Conservation (phyloP, 139 green algal species). For the Edaphochlamys debaryana region DNA sequence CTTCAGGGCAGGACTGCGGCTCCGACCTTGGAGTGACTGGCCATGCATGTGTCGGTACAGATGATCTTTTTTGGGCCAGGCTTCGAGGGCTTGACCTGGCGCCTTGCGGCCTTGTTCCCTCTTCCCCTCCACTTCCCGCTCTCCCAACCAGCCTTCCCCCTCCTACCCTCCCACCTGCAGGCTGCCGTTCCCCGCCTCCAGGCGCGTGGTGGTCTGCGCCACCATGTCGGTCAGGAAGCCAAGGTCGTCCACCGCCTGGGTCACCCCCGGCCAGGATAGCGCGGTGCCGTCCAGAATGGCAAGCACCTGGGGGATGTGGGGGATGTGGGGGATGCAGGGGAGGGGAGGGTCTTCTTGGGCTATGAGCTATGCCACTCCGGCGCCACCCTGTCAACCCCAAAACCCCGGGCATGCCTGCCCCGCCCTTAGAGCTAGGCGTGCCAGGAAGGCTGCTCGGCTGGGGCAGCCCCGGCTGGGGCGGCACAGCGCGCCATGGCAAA, state of each 20-base stretch:
- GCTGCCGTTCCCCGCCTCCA: slow-evolving; percentile 1
- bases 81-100: too few species aligned
- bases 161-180: slow-evolving; percentile 13
- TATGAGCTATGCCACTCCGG: not conserved
- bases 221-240: slow-evolving; percentile 52
- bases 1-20: too few species aligned
- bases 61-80: too few species aligned
- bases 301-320: slow-evolving; percentile 37
- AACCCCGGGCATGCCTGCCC: not conserved
- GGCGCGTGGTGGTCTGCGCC: slow-evolving; percentile 10
- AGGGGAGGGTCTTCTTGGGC: too few species aligned
- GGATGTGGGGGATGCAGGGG: not conserved
- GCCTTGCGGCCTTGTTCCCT: too few species aligned
- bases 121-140: not conserved
- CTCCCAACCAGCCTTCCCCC: not conserved
- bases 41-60: too few species aligned
- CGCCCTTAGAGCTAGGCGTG: too few species aligned
- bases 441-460: too few species aligned
- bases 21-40: too few species aligned
- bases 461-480: too few species aligned
- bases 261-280: slow-evolving; percentile 50
- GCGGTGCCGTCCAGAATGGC: slow-evolving; percentile 57
- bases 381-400: not conserved
- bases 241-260: slow-evolving; percentile 55
- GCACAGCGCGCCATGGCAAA: too few species aligned